Conservation (phyloP, 306 rosid species). For the Canavalia ensiformis region DNA sequence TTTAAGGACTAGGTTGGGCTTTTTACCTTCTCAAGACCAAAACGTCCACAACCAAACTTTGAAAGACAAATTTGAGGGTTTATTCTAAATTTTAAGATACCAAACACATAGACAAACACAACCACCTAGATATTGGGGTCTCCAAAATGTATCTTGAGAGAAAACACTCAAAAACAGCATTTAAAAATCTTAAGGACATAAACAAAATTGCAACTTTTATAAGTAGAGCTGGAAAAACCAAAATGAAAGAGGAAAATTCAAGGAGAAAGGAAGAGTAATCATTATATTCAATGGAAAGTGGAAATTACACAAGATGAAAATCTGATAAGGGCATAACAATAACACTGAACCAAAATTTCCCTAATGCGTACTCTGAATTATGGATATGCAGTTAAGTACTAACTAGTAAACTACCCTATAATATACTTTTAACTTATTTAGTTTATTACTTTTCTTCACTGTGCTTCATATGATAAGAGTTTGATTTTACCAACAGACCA, state of each 20-base stretch:
- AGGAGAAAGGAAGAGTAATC: conserved; percentile 21
- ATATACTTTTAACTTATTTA: background rate
- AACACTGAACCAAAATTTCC: background rate
- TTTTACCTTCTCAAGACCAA: background rate
- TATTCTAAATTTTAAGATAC: background rate
- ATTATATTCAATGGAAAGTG: background rate
- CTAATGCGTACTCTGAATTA: background rate
- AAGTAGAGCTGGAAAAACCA: background rate
- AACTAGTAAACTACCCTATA: background rate
- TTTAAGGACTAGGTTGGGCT: background rate
- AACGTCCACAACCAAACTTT: background rate
- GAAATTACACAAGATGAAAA: background rate
- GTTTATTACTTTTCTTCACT: background rate
- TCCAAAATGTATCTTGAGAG: background rate
- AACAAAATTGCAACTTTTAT: background rate
- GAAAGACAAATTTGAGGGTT: background rate
- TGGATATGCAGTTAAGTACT: background rate
- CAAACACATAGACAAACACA: background rate
- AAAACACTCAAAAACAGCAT: background rate
- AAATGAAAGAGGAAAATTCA: background rate
- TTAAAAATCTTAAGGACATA: background rate
- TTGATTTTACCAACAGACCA: background rate
- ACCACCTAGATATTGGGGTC: background rate
- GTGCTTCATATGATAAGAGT: background rate
- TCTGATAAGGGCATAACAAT: conserved; percentile 3